Base-by-base conservation (phyloP, 1,284 basidiomycete genomes). In the Rhodotorula sp. region DNA sequence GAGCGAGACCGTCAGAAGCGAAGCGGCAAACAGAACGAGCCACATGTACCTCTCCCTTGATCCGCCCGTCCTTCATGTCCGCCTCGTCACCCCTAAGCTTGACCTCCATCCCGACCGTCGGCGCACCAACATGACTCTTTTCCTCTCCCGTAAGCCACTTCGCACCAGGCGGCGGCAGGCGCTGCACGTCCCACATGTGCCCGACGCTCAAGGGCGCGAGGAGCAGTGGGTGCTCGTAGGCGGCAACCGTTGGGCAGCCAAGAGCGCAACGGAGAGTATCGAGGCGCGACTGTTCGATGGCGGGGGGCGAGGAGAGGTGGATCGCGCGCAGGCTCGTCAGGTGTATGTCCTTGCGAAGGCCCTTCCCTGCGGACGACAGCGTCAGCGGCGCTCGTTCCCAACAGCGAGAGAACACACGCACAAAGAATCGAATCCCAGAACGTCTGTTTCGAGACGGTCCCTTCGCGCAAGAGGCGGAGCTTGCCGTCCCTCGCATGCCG, bases 351-450 rank as follows among this genome's bases (percentile, higher is more conserved):
- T 73, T 70, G 22, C 72, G 53, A 44, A 76, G 47, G 9, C 67
- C 64, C 36, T 67, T 62, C 62, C 72, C 64, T 66, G 64, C 46
- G 13, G n/a, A 13, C 29, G 11, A 27, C 13, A 27, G 36, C 30
- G 34, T 19, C 17, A 32, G 52, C 49, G 20, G n/a, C 49, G 49
- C 7, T 13, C 13, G 4, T 8, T 44, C 13, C 11, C 13, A 10
- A 44, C 36, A 6, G 36, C 36, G 39, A 46, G 29, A n/a, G 29
- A 24, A 13, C 11, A 2, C 0, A 36, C 46, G 52, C 22, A 66
- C 64, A 77, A 15, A 77, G 59, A 29, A 75, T 39, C 36, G 55
- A 53, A 56, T 77, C 76, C 74, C 73, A 76, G 15, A 73, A 59
- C 4, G 73, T 73, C 48, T 49, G 58, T 49, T 73, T 72, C 19